Evolutionary conservation across 495 filamentous ascomycete genomes (phyloP).

Genomic region (Hypomontagnella submonticulosa): DNA sequence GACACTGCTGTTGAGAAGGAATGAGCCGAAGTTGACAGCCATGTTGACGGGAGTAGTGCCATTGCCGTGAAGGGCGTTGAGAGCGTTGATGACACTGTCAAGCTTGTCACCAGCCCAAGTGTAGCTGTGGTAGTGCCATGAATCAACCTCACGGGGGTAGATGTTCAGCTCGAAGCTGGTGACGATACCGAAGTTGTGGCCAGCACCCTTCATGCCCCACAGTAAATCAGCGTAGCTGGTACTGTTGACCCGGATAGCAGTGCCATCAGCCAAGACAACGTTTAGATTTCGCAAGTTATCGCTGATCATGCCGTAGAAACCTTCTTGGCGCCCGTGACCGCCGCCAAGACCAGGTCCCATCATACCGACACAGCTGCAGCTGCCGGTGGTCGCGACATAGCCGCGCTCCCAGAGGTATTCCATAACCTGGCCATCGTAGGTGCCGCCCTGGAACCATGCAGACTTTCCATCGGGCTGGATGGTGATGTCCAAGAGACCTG

Average conservation of each 20-base stretch:
- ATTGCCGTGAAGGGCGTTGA: conserved; percentile 41
- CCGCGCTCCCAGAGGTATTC: conserved; percentile 54
- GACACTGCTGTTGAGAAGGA: conserved; percentile 47
- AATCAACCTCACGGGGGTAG: conserved; percentile 41
- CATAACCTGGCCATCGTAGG: conserved; percentile 21
- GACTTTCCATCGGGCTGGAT: conserved; percentile 12
- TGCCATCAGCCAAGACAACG: conserved; percentile 63
- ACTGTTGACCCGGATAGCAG: conserved; percentile 47
- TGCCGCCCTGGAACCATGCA: conserved; percentile 48
- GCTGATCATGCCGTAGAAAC: conserved; percentile 61
- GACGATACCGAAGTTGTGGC: conserved; percentile 67
- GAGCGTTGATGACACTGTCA: conserved; percentile 42
- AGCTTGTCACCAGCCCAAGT: conserved; percentile 54
- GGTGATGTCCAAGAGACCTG: conserved; percentile 10
- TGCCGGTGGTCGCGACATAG: conserved; percentile 56
- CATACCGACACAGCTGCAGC: conserved; percentile 63
- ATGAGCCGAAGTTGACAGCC: conserved; percentile 57
- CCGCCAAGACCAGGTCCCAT: conserved; percentile 68
- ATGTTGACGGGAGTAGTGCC: conserved; percentile 50
- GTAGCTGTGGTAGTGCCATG: conserved; percentile 56
- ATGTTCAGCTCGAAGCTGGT: conserved; percentile 46
- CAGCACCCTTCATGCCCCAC: conserved; percentile 64
- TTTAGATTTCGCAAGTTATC: conserved; percentile 60
- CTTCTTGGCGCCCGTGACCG: conserved; percentile 68
- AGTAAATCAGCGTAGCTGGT: conserved; percentile 56